Evolutionary conservation across 1,284 basidiomycete species (phyloP).

Genomic region (Ceratobasidium sp.): DNA sequence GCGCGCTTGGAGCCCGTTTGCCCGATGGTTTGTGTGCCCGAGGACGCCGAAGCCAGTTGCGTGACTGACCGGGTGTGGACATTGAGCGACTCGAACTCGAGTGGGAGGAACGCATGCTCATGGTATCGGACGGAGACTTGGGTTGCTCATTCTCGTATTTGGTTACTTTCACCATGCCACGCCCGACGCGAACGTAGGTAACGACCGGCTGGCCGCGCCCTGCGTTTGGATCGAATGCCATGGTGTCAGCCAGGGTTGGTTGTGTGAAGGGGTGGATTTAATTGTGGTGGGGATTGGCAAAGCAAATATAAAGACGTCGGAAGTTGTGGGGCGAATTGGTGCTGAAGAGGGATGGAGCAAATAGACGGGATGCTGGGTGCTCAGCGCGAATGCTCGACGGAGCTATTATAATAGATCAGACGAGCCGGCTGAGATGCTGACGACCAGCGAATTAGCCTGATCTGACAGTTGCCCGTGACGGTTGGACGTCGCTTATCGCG

Average conservation of each 20-base stretch:
- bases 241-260: constrained; percentile 11
- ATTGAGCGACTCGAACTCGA: constrained; percentile 32
- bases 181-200: constrained; percentile 42
- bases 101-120: constrained; percentile 11
- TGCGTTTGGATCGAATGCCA: constrained; percentile 32
- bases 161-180: constrained; percentile 45
- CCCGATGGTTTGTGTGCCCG: constrained; percentile 4
- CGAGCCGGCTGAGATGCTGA: constrained; percentile 13
- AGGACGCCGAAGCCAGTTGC: constrained; percentile 31
- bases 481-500: constrained; percentile 34
- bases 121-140: constrained; percentile 39
- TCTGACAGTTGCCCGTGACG: constrained; percentile 12
- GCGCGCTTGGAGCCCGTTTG: constrained; percentile 35
- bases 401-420: constrained; percentile 20
- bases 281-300: constrained; percentile 7
- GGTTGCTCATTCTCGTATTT: constrained; percentile 44
- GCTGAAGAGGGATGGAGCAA: background rate
- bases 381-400: too few species aligned
- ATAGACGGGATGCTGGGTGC: background rate
- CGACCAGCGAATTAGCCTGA: background rate
- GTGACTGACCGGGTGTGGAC: constrained; percentile 26
- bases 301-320: background rate
- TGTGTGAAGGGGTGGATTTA: background rate
- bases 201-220: constrained; percentile 37
- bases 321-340: constrained; percentile 4